Conservation (phyloP, 371 early-diverging fungal genomes). For the Mortierella sp. region DNA sequence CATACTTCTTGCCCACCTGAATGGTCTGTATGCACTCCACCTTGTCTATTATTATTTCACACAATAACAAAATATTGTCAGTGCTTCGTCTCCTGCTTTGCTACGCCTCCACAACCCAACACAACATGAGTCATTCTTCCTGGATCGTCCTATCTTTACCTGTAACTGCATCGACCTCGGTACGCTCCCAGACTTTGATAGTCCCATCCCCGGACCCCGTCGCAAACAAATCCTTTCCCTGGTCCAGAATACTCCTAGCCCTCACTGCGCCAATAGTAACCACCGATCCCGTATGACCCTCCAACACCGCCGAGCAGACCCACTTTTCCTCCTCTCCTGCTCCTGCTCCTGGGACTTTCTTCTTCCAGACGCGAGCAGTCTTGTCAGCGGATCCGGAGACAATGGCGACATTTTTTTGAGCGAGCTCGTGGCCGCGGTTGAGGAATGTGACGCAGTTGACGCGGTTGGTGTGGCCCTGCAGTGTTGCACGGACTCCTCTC, state of each 20-base stretch:
- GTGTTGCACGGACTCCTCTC: slow-evolving; percentile 73
- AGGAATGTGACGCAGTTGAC: slow-evolving; percentile 87
- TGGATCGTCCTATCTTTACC: slow-evolving; percentile 39
- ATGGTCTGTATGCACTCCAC: slow-evolving; percentile 77
- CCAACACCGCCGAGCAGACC: slow-evolving; percentile 77
- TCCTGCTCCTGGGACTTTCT: slow-evolving; percentile 44
- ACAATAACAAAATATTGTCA: neutral
- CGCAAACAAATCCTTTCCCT: slow-evolving; percentile 69
- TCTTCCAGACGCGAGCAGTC: slow-evolving; percentile 84
- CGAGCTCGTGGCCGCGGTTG: slow-evolving; percentile 67
- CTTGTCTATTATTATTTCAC: slow-evolving; percentile 57
- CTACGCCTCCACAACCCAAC: neutral
- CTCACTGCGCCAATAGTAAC: slow-evolving; percentile 75
- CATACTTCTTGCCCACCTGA: slow-evolving; percentile 76
- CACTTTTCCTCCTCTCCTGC: slow-evolving; percentile 57
- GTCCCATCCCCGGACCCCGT: slow-evolving; percentile 90
- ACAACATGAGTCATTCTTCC: neutral
- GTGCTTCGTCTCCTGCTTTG: neutral
- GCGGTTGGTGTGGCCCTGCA: slow-evolving; percentile 84
- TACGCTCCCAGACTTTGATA: slow-evolving; percentile 79
- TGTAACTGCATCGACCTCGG: slow-evolving; percentile 59
- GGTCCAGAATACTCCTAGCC: slow-evolving; percentile 57
- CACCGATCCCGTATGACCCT: slow-evolving; percentile 80
- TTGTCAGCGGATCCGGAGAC: slow-evolving; percentile 89
- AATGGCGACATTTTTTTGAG: slow-evolving; percentile 73